phyloP scores from a whole-genome alignment of 345 rosid genomes.

The Camelina sativa region DNA sequence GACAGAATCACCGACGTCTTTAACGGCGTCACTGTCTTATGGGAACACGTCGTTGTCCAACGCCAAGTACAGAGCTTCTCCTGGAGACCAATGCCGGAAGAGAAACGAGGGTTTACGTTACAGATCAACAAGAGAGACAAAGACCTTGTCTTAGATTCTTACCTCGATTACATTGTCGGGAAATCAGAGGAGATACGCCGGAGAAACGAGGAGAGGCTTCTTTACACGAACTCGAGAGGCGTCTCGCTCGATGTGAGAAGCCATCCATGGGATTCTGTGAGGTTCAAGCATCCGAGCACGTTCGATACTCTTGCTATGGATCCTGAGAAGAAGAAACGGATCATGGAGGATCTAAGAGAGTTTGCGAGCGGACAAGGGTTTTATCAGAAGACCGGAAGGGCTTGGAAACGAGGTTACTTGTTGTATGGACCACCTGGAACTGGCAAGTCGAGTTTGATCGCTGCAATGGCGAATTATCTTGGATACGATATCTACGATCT shows the following conservation, averaged over 20 bases:
- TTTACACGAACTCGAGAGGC: conserved; percentile 87
- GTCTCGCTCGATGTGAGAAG: conserved; percentile 84
- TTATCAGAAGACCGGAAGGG: conserved; percentile 87
- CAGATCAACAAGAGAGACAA: conserved; percentile 72
- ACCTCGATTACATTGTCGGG: conserved; percentile 77
- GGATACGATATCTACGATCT: conserved; percentile 93
- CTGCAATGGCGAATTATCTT: conserved; percentile 91
- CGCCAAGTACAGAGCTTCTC: conserved; percentile 77
- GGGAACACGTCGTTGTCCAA: conserved; percentile 91
- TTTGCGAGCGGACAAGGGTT: conserved; percentile 69
- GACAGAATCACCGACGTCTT: conserved; percentile 74
- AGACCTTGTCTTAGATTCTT: conserved; percentile 58
- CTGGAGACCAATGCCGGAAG: conserved; percentile 93
- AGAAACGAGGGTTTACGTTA: conserved; percentile 85
- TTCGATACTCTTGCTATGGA: conserved; percentile 91
- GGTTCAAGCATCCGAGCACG: conserved; percentile 95
- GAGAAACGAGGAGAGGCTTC: conserved; percentile 66
- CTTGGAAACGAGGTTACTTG: conserved; percentile 94
- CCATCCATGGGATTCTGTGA: conserved; percentile 96
- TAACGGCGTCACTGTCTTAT: conserved; percentile 58
- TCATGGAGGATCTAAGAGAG: conserved; percentile 79
- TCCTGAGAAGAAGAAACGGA: conserved; percentile 59
- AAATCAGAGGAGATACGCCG: conserved; percentile 76
- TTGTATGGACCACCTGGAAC: conserved; percentile 97
- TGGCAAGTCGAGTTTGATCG: conserved; percentile 95